A percentile compares a stretch with the other conserved stretches of the same genome.
Conservation (phyloP, 2,329 filamentous ascomycete genomes). For the Monosporascus sp. region DNA sequence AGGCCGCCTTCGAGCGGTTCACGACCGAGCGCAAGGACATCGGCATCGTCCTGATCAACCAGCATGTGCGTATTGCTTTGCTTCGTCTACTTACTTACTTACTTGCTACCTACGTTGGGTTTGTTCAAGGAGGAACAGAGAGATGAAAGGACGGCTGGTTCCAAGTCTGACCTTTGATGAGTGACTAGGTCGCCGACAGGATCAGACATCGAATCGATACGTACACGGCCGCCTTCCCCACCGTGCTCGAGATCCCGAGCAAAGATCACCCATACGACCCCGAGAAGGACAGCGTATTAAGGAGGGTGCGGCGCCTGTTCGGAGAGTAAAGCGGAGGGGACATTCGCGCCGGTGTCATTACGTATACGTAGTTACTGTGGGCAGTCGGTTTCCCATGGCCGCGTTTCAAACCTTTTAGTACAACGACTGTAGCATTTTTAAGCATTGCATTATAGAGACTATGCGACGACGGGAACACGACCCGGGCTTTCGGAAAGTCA, state of each 20-base stretch:
- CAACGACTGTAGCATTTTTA: too few relatives aligned
- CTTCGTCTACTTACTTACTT: background rate
- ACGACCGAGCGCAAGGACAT: constrained; percentile 92
- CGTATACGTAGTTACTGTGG: too few relatives aligned
- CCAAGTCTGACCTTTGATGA: background rate
- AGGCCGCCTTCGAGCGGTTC: constrained; percentile 84
- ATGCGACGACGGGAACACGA: too few relatives aligned
- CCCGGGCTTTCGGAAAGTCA: too few relatives aligned
- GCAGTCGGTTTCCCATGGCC: too few relatives aligned
- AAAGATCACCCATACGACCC: constrained; percentile 99
- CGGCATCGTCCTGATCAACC: constrained; percentile 93
- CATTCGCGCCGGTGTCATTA: too few relatives aligned
- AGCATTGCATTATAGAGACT: too few relatives aligned
- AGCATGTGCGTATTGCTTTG: constrained; percentile 64
- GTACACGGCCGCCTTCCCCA: constrained; percentile 93
- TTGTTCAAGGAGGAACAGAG: background rate
- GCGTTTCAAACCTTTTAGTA: too few relatives aligned
- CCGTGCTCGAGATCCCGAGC: constrained; percentile 91
- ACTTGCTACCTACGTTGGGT: background rate
- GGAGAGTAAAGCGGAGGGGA: constrained; percentile 51
- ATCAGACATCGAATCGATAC: constrained; percentile 88
- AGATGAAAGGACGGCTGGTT: background rate
- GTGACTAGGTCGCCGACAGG: constrained; percentile 74
- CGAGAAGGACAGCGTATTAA: constrained; percentile 95
- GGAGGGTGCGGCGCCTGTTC: constrained; percentile 67